A percentile compares a stretch with the other conserved stretches of the same genome.
Evolutionary conservation across 1,284 basidiomycete genomes (phyloP).

Genomic region (Ustilago esculenta): DNA sequence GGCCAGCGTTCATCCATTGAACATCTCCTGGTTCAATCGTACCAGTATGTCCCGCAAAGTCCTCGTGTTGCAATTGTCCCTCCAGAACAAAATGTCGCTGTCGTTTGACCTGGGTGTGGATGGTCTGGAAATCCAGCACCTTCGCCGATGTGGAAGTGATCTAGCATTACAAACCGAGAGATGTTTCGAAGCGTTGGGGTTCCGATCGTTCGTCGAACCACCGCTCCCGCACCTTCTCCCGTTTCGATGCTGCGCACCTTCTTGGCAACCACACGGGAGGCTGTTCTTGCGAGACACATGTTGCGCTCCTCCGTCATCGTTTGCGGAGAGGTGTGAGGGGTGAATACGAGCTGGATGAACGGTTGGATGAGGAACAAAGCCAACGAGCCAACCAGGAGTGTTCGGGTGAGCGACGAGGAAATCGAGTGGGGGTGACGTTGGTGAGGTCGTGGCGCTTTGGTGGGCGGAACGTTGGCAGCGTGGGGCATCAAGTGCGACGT

Average conservation of each 20-base stretch:
- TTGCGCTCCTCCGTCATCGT: conserved; percentile 14
- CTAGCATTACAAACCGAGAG: conserved; percentile 84
- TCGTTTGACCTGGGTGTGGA: conserved; percentile 73
- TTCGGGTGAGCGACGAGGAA: neutral
- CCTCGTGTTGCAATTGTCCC: conserved; percentile 86
- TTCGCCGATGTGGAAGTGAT: conserved; percentile 69
- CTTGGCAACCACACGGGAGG: conserved; percentile 78
- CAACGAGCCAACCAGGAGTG: neutral
- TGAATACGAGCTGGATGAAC: neutral
- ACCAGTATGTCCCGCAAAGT: conserved; percentile 82
- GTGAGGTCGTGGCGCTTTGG: too few species aligned
- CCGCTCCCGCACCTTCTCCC: conserved; percentile 85
- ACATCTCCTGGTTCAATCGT: conserved; percentile 75
- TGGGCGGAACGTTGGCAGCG: too few species aligned
- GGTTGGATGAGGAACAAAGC: conserved; percentile 1
- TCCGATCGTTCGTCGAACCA: conserved; percentile 90
- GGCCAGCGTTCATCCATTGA: conserved; percentile 56
- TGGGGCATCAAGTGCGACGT: too few species aligned
- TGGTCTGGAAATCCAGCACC: conserved; percentile 75
- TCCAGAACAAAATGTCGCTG: conserved; percentile 84
- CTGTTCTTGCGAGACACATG: conserved; percentile 1
- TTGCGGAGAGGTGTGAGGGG: neutral
- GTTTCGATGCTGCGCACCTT: conserved; percentile 82
- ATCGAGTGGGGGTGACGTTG: too few species aligned
- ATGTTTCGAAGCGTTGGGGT: conserved; percentile 79